Percentiles rank a stretch among this genome's conserved stretches.
Conservation (phyloP, 306 rosid species). For the Begonia peltatifolia region DNA sequence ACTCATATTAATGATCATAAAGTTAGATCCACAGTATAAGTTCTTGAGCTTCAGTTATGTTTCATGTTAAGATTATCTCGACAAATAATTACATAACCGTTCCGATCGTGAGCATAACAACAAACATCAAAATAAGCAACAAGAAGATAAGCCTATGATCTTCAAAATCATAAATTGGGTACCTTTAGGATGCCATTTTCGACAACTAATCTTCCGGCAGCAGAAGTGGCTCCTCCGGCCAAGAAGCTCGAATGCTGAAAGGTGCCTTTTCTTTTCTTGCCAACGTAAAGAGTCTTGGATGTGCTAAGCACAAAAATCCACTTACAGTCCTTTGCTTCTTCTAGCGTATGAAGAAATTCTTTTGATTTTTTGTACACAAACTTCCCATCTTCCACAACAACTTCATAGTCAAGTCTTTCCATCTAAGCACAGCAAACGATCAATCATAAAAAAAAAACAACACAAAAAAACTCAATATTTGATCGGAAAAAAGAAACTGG, state of each 20-base stretch:
- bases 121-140: neutral
- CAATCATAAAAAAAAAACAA: too few relatives aligned
- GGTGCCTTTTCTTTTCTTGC: constrained; percentile 82
- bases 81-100: too few relatives aligned
- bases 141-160: neutral
- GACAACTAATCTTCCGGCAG: constrained; percentile 88
- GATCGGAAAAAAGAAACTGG: neutral
- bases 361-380: constrained; percentile 66
- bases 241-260: constrained; percentile 99
- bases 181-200: constrained; percentile 83
- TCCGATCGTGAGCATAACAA: neutral
- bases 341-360: constrained; percentile 47
- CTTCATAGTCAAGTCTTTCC: constrained; percentile 91
- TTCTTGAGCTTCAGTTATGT: too few relatives aligned
- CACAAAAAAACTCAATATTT: constrained; percentile 10
- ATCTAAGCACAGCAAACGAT: constrained; percentile 20
- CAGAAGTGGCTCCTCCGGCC: constrained; percentile 99
- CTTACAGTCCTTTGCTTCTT: constrained; percentile 37
- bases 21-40: too few relatives aligned
- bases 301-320: constrained; percentile 98
- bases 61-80: too few relatives aligned
- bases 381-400: constrained; percentile 59
- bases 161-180: neutral
- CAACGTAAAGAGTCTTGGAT: constrained; percentile 65
- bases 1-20: too few relatives aligned